Evolutionary conservation across 345 rosid species (phyloP).

Genomic region (Iberis pinnata): DNA sequence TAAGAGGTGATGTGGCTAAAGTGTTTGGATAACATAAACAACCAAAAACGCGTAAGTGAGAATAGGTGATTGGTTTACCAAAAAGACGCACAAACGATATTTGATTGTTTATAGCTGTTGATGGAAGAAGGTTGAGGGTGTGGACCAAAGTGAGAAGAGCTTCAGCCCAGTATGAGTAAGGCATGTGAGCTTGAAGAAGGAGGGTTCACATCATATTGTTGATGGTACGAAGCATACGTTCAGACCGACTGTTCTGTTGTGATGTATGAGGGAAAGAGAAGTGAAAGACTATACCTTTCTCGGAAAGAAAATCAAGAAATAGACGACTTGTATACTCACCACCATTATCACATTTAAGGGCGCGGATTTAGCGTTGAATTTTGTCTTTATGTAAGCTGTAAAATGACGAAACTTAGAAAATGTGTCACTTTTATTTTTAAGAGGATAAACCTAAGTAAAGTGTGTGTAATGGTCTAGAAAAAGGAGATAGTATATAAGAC

Average conservation of each 20-base stretch:
- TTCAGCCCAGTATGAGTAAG: fast-evolving
- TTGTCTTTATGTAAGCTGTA: not conserved
- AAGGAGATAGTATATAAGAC: not conserved
- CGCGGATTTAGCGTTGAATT: not conserved
- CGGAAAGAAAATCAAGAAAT: not conserved
- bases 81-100: fast-evolving
- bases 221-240: not conserved
- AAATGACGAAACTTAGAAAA: not conserved
- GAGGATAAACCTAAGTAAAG: not conserved
- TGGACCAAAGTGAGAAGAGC: not conserved
- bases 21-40: not conserved
- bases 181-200: not conserved
- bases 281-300: no score
- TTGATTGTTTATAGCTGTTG: fast-evolving
- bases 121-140: not conserved
- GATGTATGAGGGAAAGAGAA: not conserved
- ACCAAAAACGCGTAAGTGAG: not conserved
- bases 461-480: not conserved
- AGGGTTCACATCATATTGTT: not conserved
- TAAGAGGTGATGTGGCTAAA: not conserved
- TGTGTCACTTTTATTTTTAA: no score
- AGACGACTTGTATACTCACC: not conserved
- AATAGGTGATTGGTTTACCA: fast-evolving
- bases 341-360: not conserved
- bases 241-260: no score